phyloP scores from a whole-genome alignment of 2,329 filamentous ascomycete genomes.

The Penicillium rolfsii region DNA sequence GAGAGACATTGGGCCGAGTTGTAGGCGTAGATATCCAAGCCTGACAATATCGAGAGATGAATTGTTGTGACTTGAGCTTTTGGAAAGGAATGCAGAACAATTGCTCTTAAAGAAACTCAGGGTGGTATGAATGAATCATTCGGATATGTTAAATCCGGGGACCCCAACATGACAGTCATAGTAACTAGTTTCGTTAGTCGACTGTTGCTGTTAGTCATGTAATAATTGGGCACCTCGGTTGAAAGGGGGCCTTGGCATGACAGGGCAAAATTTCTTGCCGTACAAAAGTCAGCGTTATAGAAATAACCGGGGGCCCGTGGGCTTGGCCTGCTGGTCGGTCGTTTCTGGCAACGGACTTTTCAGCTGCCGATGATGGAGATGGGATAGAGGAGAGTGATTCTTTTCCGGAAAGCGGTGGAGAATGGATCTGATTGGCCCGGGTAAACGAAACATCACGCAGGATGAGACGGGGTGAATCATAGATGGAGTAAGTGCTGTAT shows the following conservation, averaged over 20 bases:
- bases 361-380: neutral
- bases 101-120: neutral
- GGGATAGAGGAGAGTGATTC: neutral
- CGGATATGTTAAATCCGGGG: conserved; percentile 5
- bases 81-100: neutral
- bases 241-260: neutral
- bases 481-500: neutral
- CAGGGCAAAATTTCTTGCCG: neutral
- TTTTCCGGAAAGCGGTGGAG: neutral
- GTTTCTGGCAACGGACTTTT: neutral
- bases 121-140: conserved; percentile 1
- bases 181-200: neutral
- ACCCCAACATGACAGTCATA: neutral
- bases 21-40: neutral
- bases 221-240: neutral
- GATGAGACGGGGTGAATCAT: no score
- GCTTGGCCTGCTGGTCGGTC: neutral
- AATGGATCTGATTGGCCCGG: conserved; percentile 12
- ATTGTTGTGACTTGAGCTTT: neutral
- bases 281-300: neutral
- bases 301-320: conserved; percentile 6
- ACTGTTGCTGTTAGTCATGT: no score
- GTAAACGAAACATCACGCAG: conserved; percentile 8
- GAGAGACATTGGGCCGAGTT: conserved; percentile 20
- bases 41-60: neutral